Base-by-base conservation (phyloP, 2,329 filamentous ascomycete species). In the Scopulariopsis brevicaulis region DNA sequence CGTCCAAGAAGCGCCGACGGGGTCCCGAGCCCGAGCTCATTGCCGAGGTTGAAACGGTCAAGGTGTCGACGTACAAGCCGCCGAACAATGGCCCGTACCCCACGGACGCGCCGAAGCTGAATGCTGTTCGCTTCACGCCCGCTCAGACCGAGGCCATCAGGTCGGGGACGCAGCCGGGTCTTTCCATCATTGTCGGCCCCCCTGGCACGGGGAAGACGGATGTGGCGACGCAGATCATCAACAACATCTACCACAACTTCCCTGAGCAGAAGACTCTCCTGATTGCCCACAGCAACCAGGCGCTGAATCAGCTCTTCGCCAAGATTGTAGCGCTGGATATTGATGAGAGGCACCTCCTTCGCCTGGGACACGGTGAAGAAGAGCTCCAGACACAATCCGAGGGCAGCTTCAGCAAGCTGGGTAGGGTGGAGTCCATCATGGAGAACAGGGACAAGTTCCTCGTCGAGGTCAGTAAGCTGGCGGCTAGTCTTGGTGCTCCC, bases 161-260 rank as follows among this genome's bases (percentile, higher is more conserved):
- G 60, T 96, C 93, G 48, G 94, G 94, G 22, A 92, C 90, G 7
- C 95, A 99, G 66, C 93, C 94, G 40, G 94, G 95, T 22, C 78
- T 99, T 56, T 96, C 93, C 1, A 83, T 99, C 54, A 87, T 99
- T 64, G 90, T 99, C 61, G 94, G 94, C 1, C 94, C 94, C 57
- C 94, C 94, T 8, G 94, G 94, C 58, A 99, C 94, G 7, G 94
- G 95, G 62, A 99, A 99, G 76, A 99, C 94, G n/a, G 94, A 99
- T 71, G 94, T 99, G 57, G 92, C 91, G 54, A 96, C 93, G 4
- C 94, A 99, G 71, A 95, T 97, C 69, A 99, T 99, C 73, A 96
- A 90, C 75, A 96, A 97, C 70, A 88, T 99, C 64, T 99, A 99
- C 68, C 93, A 97, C 76, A 96, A 97, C 72, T 99, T 96, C 69